Percentiles rank a stretch among this genome's conserved stretches.
Evolutionary conservation across 2,329 filamentous ascomycete genomes (phyloP).

Genomic region (Beauveria medogensis): DNA sequence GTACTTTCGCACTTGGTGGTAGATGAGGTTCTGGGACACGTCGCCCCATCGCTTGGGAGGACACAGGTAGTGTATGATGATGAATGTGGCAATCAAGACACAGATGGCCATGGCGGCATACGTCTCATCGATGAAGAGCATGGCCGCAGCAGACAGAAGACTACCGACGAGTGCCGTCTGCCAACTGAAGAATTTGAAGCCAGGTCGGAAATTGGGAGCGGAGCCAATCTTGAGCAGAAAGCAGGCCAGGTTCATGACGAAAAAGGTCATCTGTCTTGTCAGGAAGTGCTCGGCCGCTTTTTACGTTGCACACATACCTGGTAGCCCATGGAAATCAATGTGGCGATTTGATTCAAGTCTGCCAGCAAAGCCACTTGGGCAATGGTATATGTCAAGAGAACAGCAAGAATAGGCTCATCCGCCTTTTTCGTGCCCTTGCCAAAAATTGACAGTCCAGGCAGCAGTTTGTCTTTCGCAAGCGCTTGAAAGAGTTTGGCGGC

Average conservation of each 20-base stretch:
- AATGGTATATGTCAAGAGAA: conserved; percentile 66
- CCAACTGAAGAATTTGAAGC: conserved; percentile 85
- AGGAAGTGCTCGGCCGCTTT: conserved; percentile 1
- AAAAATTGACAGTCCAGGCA: conserved; percentile 69
- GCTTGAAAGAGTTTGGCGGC: conserved; percentile 80
- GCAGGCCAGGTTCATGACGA: conserved; percentile 81
- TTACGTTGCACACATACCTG: conserved; percentile 38
- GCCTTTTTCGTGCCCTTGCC: conserved; percentile 61
- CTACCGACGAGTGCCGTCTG: conserved; percentile 70
- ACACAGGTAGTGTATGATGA: conserved; percentile 77
- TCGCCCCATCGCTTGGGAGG: conserved; percentile 87
- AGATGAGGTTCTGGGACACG: conserved; percentile 82
- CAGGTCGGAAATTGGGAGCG: conserved; percentile 80
- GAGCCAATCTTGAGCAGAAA: conserved; percentile 82
- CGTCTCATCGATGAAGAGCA: conserved; percentile 84
- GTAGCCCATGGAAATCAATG: conserved; percentile 84
- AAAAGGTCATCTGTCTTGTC: conserved; percentile 64
- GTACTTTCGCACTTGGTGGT: conserved; percentile 79
- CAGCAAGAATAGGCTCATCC: conserved; percentile 70
- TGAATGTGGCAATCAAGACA: conserved; percentile 66
- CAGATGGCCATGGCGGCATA: conserved; percentile 71
- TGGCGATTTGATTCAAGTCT: conserved; percentile 81
- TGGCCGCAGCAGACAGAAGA: conserved; percentile 67
- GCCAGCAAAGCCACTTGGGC: conserved; percentile 75
- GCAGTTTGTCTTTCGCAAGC: conserved; percentile 66